Evolutionary conservation across 1,284 basidiomycete genomes (phyloP), one percentile per base, ranked within the genome.

Genomic region (Puccinia novopanici): DNA sequence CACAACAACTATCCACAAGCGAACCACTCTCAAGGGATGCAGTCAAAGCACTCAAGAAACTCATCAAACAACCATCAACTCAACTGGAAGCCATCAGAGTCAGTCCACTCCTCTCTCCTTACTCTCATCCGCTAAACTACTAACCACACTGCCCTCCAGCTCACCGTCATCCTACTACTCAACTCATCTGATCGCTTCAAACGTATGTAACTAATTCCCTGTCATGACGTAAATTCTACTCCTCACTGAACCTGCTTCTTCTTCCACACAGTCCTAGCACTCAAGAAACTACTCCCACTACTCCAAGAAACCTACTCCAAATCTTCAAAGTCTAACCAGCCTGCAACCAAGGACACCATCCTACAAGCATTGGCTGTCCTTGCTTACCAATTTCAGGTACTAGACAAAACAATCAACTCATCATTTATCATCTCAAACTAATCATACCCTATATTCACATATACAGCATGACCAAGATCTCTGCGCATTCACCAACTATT

Each of bases 401-500:
- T 34, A 2, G 4, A 34, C n/a, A 24, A 34, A 13, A 17, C 24
- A 37, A 9, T 42, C 24, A 27, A 55, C 45, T 48, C 17, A 19
- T 19, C 45, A 45, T 48, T 45, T 27, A n/a, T 67, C 22, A 27
- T 61, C n/a, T 27, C 8, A n/a, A 30, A 45, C 71, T 70, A n/a
- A 95, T 34, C 90, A 95, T 93, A 93, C 9, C 87, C 88, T 0
- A 3, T 1, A 48, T 94, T 91, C 84, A n/a, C n/a, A 84, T 95
- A 19, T 87, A 24, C 34, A 80, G 77, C 42, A 73, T 24, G 55
- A 80, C 45, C 3, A 59, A 50, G 57, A 73, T 42, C 34, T 80
- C 12, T 13, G 27, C 17, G 70, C 30, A 73, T 73, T 80, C 55
- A 72, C 77, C 12, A 19, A 73, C 10, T 52, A 72, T 30, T 80